A percentile compares a stretch with the other conserved stretches of the same genome.
phyloP scores from a whole-genome alignment of 352 stramenopile genomes.

The Ophiocytium majus region DNA sequence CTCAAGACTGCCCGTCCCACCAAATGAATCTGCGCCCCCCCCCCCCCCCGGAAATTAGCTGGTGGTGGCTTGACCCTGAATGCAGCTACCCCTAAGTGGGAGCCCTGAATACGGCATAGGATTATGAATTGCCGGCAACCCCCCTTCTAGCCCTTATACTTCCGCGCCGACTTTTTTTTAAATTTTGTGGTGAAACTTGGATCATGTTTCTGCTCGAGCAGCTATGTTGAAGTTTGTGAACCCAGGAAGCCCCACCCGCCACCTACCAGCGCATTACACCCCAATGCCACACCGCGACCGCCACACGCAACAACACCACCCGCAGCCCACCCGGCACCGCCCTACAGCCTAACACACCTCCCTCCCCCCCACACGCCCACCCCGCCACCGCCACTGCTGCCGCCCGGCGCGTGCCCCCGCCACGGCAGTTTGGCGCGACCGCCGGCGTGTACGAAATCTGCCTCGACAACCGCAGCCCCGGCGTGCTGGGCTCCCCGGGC shows the following conservation, averaged over 20 bases:
- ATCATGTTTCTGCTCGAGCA: too few species aligned
- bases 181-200: neutral
- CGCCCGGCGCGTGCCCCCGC: too few species aligned
- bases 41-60: too few species aligned
- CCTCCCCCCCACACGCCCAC: neutral
- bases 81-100: too few species aligned
- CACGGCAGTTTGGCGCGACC: neutral
- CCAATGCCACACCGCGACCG: neutral
- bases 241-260: neutral
- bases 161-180: too few species aligned
- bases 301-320: neutral
- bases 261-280: neutral
- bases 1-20: too few species aligned
- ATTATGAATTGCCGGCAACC: too few species aligned
- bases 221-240: too few species aligned
- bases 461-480: neutral
- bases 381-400: neutral
- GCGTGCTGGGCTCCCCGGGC: neutral
- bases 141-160: too few species aligned
- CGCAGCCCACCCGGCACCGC: neutral
- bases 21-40: too few species aligned
- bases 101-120: too few species aligned
- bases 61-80: too few species aligned
- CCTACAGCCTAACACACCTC: neutral
- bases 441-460: conserved; percentile 19